phyloP scores from a whole-genome alignment of 2,329 filamentous ascomycete species.

The Fusarium zealandicum region DNA sequence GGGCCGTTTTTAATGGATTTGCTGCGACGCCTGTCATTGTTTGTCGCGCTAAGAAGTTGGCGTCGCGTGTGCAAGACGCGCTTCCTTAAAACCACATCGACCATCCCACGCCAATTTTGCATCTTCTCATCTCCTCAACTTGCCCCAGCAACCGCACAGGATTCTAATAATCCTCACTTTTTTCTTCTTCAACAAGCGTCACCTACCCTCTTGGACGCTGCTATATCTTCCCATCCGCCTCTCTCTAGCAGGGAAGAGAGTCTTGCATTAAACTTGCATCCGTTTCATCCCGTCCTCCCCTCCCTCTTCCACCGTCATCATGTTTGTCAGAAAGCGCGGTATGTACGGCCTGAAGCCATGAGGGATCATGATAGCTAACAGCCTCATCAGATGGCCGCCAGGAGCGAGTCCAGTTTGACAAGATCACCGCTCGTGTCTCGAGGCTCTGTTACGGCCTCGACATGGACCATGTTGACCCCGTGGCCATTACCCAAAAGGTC shows the following conservation, averaged over 20 bases:
- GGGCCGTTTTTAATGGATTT: constrained; percentile 44
- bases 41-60: constrained; percentile 47
- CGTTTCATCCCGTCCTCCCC: constrained; percentile 30
- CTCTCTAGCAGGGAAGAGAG: constrained; percentile 36
- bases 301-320: constrained; percentile 47
- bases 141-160: constrained; percentile 29
- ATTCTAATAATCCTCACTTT: constrained; percentile 23
- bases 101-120: constrained; percentile 36
- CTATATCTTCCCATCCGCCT: constrained; percentile 36
- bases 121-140: constrained; percentile 37
- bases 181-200: constrained; percentile 23
- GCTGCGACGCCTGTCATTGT: constrained; percentile 22
- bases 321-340: constrained; percentile 72
- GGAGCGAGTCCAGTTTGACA: constrained; percentile 99
- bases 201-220: constrained; percentile 25
- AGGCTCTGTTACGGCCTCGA: constrained; percentile 97
- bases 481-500: constrained; percentile 98
- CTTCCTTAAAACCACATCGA: constrained; percentile 48
- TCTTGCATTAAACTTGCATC: constrained; percentile 33
- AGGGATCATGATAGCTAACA: constrained; percentile 40
- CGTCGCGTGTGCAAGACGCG: constrained; percentile 47
- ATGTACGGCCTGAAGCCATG: constrained; percentile 44
- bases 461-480: constrained; percentile 92
- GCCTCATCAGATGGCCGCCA: constrained; percentile 85
- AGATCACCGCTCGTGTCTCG: constrained; percentile 98